A percentile compares a stretch with the other conserved stretches of the same genome.
Evolutionary conservation across 192 early-diverging fungal genomes (phyloP).

Genomic region (Coemansia sp.): DNA sequence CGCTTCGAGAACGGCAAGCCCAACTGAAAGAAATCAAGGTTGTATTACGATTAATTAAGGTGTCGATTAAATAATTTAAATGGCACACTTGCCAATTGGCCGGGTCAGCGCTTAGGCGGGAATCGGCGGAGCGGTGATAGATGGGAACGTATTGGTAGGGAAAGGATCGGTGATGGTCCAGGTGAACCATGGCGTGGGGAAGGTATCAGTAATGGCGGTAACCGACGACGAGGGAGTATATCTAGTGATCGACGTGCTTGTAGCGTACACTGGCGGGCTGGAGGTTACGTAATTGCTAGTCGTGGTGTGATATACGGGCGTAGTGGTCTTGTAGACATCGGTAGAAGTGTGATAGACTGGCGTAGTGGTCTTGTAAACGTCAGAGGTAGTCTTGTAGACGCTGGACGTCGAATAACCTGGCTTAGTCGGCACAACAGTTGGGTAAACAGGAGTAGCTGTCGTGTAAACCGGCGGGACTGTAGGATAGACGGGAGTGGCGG

Average conservation of each 20-base stretch:
- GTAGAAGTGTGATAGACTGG: background rate
- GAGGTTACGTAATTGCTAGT: background rate
- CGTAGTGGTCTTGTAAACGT: slow-evolving; percentile 1
- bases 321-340: background rate
- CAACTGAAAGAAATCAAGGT: too few species aligned
- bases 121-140: slow-evolving; percentile 1
- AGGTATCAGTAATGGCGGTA: background rate
- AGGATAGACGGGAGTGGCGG: background rate
- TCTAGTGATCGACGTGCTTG: too few species aligned
- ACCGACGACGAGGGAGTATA: background rate
- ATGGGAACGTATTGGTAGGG: slow-evolving; percentile 5
- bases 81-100: too few species aligned
- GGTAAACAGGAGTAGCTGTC: background rate
- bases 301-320: background rate
- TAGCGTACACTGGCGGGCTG: too few species aligned
- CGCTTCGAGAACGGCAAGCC: too few species aligned
- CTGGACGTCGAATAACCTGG: background rate
- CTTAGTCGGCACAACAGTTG: background rate
- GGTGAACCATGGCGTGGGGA: background rate
- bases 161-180: background rate
- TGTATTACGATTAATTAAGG: too few species aligned
- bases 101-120: background rate
- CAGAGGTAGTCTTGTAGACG: slow-evolving; percentile 5
- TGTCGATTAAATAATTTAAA: too few species aligned
- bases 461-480: slow-evolving; percentile 5